These are phyloP conservation scores for Lachancea sp. DNA, from an alignment of 805 yeast genomes.

Conservation along the genomic window DNA sequence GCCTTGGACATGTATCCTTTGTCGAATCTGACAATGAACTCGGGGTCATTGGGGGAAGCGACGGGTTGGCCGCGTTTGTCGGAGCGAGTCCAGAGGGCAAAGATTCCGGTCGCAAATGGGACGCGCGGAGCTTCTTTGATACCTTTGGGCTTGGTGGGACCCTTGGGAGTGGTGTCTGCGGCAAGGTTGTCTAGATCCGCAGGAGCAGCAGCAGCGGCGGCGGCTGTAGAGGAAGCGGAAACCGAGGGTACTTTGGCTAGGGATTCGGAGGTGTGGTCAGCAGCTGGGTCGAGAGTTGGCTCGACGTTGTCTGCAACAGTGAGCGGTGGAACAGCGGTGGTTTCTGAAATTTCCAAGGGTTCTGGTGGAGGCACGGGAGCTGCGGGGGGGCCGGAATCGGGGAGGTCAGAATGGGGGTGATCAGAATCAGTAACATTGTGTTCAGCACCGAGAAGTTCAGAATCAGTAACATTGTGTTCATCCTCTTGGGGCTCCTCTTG, in stretches of 20 bases:
- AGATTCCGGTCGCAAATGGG: slow-evolving; percentile 10
- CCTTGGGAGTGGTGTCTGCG: slow-evolving; percentile 4
- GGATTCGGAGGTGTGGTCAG: background rate
- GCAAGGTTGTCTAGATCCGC: slow-evolving; percentile 7
- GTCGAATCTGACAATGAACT: slow-evolving; percentile 22
- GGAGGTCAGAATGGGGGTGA: background rate
- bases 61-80: slow-evolving; percentile 15
- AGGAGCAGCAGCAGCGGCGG: slow-evolving; percentile 2
- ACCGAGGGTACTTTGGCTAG: background rate
- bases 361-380: background rate
- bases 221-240: background rate
- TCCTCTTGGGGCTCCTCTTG: background rate
- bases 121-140: slow-evolving; percentile 16
- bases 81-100: slow-evolving; percentile 12
- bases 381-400: background rate
- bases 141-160: slow-evolving; percentile 11
- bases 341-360: background rate
- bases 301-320: background rate
- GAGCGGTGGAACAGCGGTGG: background rate
- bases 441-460: too few species aligned
- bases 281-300: background rate
- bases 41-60: slow-evolving; percentile 30
- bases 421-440: too few species aligned
- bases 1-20: slow-evolving; percentile 27
- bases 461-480: background rate